phyloP scores from a whole-genome alignment of 495 filamentous ascomycete genomes.

The Cercophora newfieldiana region DNA sequence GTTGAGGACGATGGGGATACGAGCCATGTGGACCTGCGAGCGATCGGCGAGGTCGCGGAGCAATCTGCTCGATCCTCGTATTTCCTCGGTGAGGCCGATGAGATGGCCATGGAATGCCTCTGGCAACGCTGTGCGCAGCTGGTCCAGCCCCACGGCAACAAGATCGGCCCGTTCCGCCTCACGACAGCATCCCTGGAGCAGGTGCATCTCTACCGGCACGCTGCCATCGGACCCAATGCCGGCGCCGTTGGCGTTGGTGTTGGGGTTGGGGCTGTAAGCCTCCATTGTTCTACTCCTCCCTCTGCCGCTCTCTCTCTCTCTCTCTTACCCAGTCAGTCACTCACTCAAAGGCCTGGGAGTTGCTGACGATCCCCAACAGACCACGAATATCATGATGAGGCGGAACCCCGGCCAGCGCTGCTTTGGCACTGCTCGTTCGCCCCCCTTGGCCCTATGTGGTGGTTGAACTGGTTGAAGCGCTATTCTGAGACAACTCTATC shows the following conservation, averaged over 20 bases:
- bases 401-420: not conserved
- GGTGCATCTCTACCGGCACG: constrained; percentile 30
- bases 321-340: too few species aligned
- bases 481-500: not conserved
- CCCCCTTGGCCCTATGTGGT: too few species aligned
- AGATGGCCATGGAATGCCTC: constrained; percentile 45
- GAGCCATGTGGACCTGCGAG: constrained; percentile 48
- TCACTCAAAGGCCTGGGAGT: too few species aligned
- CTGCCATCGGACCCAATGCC: constrained; percentile 25
- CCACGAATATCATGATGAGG: not conserved
- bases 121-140: constrained; percentile 40
- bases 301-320: not conserved
- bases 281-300: not conserved
- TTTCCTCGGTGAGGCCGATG: constrained; percentile 43
- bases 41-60: constrained; percentile 54
- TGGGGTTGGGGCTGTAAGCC: not conserved
- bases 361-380: not conserved
- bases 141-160: constrained; percentile 42
- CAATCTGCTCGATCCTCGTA: constrained; percentile 41
- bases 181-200: constrained; percentile 47
- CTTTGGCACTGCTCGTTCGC: not conserved
- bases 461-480: not conserved
- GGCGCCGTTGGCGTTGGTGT: not conserved
- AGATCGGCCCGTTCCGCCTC: constrained; percentile 48
- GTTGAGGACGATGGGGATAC: constrained; percentile 49